A percentile compares a stretch with the other conserved stretches of the same genome.
Conservation (phyloP, 2,329 filamentous ascomycete genomes). For the Massarina eburnea region DNA sequence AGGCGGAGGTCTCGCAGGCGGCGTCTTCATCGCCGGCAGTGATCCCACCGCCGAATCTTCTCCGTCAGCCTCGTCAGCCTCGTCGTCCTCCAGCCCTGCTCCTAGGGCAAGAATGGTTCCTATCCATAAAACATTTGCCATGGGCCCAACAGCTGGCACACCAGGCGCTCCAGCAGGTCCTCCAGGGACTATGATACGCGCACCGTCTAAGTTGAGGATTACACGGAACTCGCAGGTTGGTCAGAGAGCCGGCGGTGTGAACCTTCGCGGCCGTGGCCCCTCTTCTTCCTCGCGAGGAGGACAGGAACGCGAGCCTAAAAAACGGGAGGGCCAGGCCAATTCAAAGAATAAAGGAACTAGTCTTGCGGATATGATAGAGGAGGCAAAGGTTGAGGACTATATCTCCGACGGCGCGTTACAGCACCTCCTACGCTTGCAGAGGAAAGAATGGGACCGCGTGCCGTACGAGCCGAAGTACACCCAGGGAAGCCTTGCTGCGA, state of each 20-base stretch:
- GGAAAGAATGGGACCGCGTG: constrained; percentile 38
- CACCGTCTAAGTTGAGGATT: constrained; percentile 29
- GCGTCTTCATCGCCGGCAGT: constrained; percentile 23
- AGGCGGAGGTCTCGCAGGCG: constrained; percentile 19
- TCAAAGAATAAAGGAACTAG: constrained; percentile 5
- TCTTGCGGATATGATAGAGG: constrained; percentile 1
- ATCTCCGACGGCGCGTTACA: constrained; percentile 35
- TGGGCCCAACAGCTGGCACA: constrained; percentile 7
- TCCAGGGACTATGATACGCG: constrained; percentile 33
- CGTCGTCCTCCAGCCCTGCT: neutral
- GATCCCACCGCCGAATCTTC: neutral
- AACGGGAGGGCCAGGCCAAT: constrained; percentile 19
- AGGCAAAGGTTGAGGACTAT: constrained; percentile 12
- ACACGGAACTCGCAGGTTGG: constrained; percentile 9
- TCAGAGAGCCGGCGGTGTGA: constrained; percentile 20
- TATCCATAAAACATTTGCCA: constrained; percentile 10
- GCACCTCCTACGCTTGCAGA: constrained; percentile 36
- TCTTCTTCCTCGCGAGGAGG: constrained; percentile 3
- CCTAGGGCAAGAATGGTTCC: constrained; percentile 5
- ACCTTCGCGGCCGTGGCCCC: constrained; percentile 25
- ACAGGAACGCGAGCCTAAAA: constrained; percentile 18
- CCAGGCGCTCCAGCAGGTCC: constrained; percentile 7
- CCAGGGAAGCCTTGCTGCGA: constrained; percentile 33
- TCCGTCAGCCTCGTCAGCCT: neutral
- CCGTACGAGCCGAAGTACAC: constrained; percentile 40